Evolutionary conservation across 2,329 filamentous ascomycete genomes (phyloP), one percentile per base, ranked within the genome.

Genomic region (Bipolaris bicolor): DNA sequence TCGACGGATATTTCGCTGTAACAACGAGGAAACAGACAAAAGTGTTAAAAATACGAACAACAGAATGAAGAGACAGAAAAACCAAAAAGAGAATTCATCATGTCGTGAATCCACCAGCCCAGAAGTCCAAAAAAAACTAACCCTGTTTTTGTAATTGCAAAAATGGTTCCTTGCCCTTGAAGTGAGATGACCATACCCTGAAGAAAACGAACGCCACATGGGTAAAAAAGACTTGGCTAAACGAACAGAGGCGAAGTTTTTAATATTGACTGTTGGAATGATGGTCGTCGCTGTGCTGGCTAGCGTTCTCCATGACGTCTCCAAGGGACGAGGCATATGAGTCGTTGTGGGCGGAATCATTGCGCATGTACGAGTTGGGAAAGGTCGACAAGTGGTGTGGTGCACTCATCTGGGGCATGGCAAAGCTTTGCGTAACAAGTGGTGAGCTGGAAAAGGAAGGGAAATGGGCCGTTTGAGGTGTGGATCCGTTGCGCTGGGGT

Each of bases 381-480:
- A 78, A 78, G 3, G 63, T 62, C 16, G 74, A 72, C 16, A 78
- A 66, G 57, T 77, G 75, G 60, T 78, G 76, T 9, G 76, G 76
- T 34, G 76, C 76, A 52, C 75, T 77, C 59, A 77, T 60, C 54
- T 77, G 72, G 39, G 72, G 70, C 70, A 77, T 74, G 1, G 70
- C 66, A 46, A 67, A 75, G 54, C 68, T 74, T 47, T 75, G 67
- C 3, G 75, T 74, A 10, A 71, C 65, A n/a, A 78, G 71, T 11
- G 76, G 76, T 40, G 76, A 77, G 57, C 71, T 71, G 11, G 75
- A 72, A 57, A 77, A 78, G 11, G 71, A 77, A 16, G 76, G 74
- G 56, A 76, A 77, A 7, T 76, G 76, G 7, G 76, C 74, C 3
- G 76, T 77, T 49, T 77, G 76, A 9, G 76, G 76, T 20, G 74